A percentile compares a stretch with the other conserved stretches of the same genome.
Evolutionary conservation across 208 protist genomes (phyloP).

Genomic region (Willaertia magna): DNA sequence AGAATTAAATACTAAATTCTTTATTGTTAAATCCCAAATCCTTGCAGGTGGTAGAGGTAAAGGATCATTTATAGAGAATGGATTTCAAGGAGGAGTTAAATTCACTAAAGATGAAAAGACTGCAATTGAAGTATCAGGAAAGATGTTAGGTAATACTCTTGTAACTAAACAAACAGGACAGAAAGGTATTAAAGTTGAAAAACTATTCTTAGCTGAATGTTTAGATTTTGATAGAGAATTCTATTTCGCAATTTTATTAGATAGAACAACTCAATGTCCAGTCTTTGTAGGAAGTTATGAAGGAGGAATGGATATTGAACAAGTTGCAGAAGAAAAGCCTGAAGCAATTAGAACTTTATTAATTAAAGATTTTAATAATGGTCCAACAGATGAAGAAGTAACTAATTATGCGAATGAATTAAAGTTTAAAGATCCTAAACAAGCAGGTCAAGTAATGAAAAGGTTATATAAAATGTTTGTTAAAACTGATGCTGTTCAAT

Average conservation of each 20-base stretch:
- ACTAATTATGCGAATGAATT: constrained; percentile 66
- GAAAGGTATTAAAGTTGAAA: constrained; percentile 74
- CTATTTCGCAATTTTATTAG: constrained; percentile 96
- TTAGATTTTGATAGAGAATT: constrained; percentile 61
- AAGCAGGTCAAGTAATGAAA: constrained; percentile 78
- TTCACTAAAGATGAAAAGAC: constrained; percentile 40
- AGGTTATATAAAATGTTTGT: constrained; percentile 91
- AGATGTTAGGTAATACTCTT: constrained; percentile 94
- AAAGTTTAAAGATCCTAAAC: constrained; percentile 35
- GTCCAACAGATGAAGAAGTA: constrained; percentile 36
- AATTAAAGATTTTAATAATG: constrained; percentile 69
- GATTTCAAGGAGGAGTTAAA: constrained; percentile 79
- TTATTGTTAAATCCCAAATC: constrained; percentile 97
- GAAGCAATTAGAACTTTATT: constrained; percentile 84
- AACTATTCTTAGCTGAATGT: constrained; percentile 72
- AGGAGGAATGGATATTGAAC: constrained; percentile 96
- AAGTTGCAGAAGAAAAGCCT: constrained; percentile 79
- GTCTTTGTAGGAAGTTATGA: constrained; percentile 74
- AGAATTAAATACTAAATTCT: constrained; percentile 43
- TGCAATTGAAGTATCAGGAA: constrained; percentile 61
- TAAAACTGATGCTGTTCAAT: constrained; percentile 85
- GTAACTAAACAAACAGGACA: constrained; percentile 96
- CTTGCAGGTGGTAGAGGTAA: constrained; percentile 96
- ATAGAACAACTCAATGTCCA: constrained; percentile 71
- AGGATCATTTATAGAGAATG: constrained; percentile 79